Evolutionary conservation across 495 filamentous ascomycete species (phyloP).

Genomic region (Rostrohypoxylon terebratum): DNA sequence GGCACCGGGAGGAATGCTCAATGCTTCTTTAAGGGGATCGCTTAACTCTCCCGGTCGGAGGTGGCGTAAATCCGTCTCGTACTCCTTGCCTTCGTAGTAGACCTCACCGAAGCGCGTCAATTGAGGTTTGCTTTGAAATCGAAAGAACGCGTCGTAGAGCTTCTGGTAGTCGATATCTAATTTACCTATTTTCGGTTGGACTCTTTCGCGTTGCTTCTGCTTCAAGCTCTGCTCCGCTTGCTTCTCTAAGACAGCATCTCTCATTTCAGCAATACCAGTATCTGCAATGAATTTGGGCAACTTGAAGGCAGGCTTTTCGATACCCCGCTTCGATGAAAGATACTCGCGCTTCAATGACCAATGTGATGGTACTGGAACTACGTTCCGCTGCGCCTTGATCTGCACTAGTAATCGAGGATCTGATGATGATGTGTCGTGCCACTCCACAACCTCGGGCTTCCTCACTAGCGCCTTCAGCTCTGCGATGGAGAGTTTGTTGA

Average conservation of each 20-base stretch:
- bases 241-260: constrained; percentile 95
- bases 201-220: constrained; percentile 93
- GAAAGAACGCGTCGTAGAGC: constrained; percentile 97
- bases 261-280: constrained; percentile 97
- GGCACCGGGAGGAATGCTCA: constrained; percentile 93
- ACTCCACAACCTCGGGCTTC: constrained; percentile 95
- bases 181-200: constrained; percentile 96
- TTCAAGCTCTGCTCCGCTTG: constrained; percentile 90
- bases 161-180: constrained; percentile 98
- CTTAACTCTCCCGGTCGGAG: constrained; percentile 90
- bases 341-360: constrained; percentile 98
- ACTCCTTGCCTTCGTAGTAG: constrained; percentile 99
- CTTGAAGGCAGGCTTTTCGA: constrained; percentile 93
- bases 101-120: constrained; percentile 96
- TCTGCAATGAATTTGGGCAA: constrained; percentile 98
- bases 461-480: constrained; percentile 92
- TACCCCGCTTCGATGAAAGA: constrained; percentile 91
- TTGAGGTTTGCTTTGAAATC: constrained; percentile 94
- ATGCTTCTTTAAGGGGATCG: constrained; percentile 89
- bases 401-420: constrained; percentile 92
- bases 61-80: constrained; percentile 92
- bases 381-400: constrained; percentile 94
- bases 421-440: constrained; percentile 93
- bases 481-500: constrained; percentile 92
- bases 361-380: constrained; percentile 92